Percentiles rank a stretch among this genome's conserved stretches.
phyloP scores from a whole-genome alignment of 176 grass and related monocot species.

The Oryza coarctata region DNA sequence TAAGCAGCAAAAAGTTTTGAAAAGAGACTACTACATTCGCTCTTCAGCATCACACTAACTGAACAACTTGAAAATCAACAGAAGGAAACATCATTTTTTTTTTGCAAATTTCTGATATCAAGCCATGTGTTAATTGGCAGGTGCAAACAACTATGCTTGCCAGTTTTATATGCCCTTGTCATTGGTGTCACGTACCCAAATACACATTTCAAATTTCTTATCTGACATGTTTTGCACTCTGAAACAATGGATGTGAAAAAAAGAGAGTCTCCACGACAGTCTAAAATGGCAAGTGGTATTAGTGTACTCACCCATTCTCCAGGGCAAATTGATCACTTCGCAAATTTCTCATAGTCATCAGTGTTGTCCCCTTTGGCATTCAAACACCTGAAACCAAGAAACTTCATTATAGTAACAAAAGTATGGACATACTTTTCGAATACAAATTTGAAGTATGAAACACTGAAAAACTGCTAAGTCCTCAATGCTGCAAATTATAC shows the following conservation, averaged over 20 bases:
- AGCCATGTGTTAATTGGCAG: background rate
- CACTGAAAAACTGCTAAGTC: background rate
- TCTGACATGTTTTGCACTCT: background rate
- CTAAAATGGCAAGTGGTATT: background rate
- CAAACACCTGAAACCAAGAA: slow-evolving; percentile 48
- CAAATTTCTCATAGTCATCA: slow-evolving; percentile 59
- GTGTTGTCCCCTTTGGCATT: slow-evolving; percentile 52
- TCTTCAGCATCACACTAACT: background rate
- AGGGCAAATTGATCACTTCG: slow-evolving; percentile 64
- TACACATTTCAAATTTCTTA: background rate
- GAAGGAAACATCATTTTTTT: background rate
- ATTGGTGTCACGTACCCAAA: background rate
- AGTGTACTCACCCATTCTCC: slow-evolving; percentile 62
- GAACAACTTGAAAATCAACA: background rate
- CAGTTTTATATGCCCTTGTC: background rate
- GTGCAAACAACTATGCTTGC: background rate
- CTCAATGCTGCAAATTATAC: slow-evolving; percentile 60
- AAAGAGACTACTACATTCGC: background rate
- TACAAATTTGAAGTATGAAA: background rate
- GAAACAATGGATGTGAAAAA: background rate
- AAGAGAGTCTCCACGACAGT: no score
- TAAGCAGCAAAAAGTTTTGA: background rate
- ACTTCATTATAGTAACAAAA: slow-evolving; percentile 64
- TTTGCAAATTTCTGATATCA: background rate
- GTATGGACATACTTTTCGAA: slow-evolving; percentile 68